Evolutionary conservation across 2,329 filamentous ascomycete species (phyloP).

Genomic region (Paramyrothecium sp.): DNA sequence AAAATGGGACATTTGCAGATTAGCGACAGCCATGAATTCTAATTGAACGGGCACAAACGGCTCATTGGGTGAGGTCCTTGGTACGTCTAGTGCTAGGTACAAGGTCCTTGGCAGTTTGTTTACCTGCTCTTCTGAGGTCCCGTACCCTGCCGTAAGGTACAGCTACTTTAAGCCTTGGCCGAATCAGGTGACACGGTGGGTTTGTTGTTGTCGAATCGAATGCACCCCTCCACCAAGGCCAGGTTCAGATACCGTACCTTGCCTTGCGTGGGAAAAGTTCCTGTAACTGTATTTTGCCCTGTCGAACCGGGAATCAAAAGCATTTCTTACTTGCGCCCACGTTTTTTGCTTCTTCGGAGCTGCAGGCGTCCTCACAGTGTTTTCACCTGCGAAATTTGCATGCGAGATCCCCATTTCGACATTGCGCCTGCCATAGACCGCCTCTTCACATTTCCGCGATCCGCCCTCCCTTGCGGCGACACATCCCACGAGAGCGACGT

Average conservation of each 20-base stretch:
- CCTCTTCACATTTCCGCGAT: background rate
- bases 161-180: background rate
- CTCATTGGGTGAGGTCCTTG: no score
- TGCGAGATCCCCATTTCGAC: background rate
- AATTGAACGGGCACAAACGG: no score
- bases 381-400: background rate
- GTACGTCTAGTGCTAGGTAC: background rate
- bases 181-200: background rate
- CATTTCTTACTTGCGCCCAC: background rate
- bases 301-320: background rate
- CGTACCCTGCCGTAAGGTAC: background rate
- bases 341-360: background rate
- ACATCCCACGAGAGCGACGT: background rate
- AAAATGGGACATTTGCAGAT: no score
- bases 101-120: background rate
- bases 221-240: background rate
- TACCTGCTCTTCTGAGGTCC: background rate
- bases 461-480: background rate
- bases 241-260: background rate
- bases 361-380: background rate
- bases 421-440: background rate
- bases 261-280: background rate
- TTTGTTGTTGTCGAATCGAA: background rate
- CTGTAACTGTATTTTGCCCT: background rate
- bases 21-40: no score